Percentiles rank a stretch among this genome's conserved stretches.
phyloP scores from a whole-genome alignment of 169 alveolate species.

The Cryptosporidium andersoni region DNA sequence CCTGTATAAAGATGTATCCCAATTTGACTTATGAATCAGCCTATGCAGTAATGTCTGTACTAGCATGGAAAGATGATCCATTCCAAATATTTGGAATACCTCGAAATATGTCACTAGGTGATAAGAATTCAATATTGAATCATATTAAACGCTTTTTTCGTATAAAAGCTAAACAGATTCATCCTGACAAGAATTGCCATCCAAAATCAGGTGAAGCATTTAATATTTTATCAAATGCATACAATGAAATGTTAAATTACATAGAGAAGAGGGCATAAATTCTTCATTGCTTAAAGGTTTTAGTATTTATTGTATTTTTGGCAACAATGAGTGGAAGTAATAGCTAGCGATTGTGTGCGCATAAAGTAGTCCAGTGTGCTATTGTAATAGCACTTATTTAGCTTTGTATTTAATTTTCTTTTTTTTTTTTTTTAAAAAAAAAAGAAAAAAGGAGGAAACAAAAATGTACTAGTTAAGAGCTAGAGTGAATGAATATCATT shows the following conservation, averaged over 20 bases:
- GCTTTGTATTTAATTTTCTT: too few species aligned
- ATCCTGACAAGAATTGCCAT: constrained; percentile 59
- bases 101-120: constrained; percentile 10
- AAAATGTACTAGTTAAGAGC: not conserved
- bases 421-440: not conserved
- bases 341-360: too few species aligned
- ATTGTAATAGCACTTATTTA: too few species aligned
- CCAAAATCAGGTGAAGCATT: constrained; percentile 69
- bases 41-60: constrained; percentile 27
- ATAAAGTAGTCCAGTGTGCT: not conserved
- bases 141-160: constrained; percentile 34
- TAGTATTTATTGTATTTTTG: too few species aligned
- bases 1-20: constrained; percentile 37
- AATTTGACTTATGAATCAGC: constrained; percentile 38
- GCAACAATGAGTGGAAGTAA: too few species aligned
- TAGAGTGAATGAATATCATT: too few species aligned
- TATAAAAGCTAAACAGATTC: constrained; percentile 52
- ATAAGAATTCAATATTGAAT: constrained; percentile 25
- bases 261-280: constrained; percentile 13
- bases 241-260: constrained; percentile 39
- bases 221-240: constrained; percentile 56
- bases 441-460: not conserved
- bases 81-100: constrained; percentile 53
- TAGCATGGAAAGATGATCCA: constrained; percentile 32
- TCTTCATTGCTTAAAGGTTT: not conserved